Evolutionary conservation across 2,329 filamentous ascomycete species (phyloP).

Genomic region (Aureobasidium sp.): DNA sequence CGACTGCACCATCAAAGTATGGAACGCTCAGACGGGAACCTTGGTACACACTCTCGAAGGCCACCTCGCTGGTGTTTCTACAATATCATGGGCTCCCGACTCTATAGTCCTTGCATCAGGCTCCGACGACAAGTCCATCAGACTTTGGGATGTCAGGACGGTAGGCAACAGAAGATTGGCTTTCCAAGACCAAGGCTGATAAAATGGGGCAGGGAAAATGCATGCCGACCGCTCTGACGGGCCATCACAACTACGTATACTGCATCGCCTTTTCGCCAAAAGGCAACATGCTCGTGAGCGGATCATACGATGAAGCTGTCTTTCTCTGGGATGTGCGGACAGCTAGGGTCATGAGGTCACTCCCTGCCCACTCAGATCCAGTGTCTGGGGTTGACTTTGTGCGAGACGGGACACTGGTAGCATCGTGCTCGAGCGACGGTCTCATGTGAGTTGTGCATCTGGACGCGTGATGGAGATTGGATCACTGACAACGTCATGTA

Average conservation of each 20-base stretch:
- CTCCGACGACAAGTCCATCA: conserved; percentile 92
- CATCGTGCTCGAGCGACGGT: conserved; percentile 85
- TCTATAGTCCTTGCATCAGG: conserved; percentile 81
- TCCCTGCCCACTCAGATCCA: conserved; percentile 92
- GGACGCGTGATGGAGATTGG: background rate
- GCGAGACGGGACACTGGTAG: conserved; percentile 83
- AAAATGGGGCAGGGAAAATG: conserved; percentile 42
- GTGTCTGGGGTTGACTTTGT: conserved; percentile 92
- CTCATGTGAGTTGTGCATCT: conserved; percentile 55
- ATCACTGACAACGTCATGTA: conserved; percentile 25
- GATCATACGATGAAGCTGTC: conserved; percentile 94
- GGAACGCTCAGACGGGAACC: conserved; percentile 70
- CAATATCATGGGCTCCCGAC: conserved; percentile 90
- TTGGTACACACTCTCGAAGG: conserved; percentile 86
- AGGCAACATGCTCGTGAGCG: conserved; percentile 91
- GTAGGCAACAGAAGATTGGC: conserved; percentile 26
- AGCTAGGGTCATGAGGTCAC: conserved; percentile 75
- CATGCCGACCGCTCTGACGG: conserved; percentile 58
- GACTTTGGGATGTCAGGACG: conserved; percentile 71
- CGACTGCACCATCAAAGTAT: conserved; percentile 85
- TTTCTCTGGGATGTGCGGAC: conserved; percentile 95
- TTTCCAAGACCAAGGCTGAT: background rate
- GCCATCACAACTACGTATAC: conserved; percentile 95
- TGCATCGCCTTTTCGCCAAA: conserved; percentile 94
- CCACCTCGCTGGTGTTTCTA: conserved; percentile 86